Conservation (phyloP, 2,329 filamentous ascomycete genomes). For the Ceratocystis cubensis region DNA sequence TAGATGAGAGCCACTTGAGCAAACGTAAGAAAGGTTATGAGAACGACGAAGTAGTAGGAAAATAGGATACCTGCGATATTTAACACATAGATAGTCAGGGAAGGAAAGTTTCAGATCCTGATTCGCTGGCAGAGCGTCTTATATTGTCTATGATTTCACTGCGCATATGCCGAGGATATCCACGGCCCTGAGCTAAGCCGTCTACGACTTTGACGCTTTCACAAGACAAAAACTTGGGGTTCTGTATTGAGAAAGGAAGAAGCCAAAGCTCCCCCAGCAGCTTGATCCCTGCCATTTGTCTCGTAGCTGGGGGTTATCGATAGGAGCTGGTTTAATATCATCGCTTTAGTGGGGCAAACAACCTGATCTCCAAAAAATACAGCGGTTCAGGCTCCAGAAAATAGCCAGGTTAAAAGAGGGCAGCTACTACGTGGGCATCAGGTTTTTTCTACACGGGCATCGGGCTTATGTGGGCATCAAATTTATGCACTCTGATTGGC, state of each 20-base stretch:
- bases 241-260: background rate
- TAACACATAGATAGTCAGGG: background rate
- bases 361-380: background rate
- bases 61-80: constrained; percentile 1
- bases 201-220: background rate
- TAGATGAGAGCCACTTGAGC: background rate
- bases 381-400: background rate
- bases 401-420: background rate
- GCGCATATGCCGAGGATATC: constrained; percentile 24
- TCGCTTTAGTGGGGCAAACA: background rate
- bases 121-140: background rate
- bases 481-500: too few relatives aligned
- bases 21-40: background rate
- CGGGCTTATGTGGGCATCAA: too few relatives aligned
- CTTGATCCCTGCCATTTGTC: background rate
- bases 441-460: too few relatives aligned
- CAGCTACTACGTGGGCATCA: too few relatives aligned
- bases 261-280: background rate
- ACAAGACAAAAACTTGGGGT: constrained; percentile 10
- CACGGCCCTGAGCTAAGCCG: constrained; percentile 18
- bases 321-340: background rate
- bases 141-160: background rate
- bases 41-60: background rate
- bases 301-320: background rate
- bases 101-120: background rate